A percentile compares a stretch with the other conserved stretches of the same genome.
These are phyloP conservation scores for Alternaria ventricosa DNA, from an alignment of 2,329 filamentous ascomycete species.

Conservation along the genomic window DNA sequence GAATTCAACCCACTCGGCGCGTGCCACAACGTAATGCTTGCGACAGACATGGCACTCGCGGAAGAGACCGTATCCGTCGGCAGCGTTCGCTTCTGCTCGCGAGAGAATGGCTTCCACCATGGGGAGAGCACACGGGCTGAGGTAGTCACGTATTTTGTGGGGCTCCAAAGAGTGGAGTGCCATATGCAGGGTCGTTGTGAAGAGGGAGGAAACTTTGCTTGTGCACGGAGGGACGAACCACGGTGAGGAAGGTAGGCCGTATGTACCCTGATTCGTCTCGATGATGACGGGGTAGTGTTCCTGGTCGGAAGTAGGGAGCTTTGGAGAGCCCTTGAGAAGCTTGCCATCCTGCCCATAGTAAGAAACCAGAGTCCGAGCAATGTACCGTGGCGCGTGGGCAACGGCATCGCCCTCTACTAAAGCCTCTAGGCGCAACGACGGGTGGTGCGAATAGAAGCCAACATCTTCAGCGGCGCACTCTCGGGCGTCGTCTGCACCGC, in stretches of 20 bases:
- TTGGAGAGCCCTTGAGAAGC: conserved; percentile 19
- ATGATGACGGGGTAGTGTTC: conserved; percentile 22
- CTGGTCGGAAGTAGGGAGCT: conserved; percentile 5
- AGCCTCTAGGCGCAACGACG: not conserved
- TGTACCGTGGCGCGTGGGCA: conserved; percentile 12
- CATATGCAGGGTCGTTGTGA: conserved; percentile 20
- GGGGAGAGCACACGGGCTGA: not conserved
- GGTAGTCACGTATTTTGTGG: not conserved
- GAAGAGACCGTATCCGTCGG: conserved; percentile 23
- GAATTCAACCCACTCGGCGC: conserved; percentile 44
- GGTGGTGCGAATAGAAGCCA: conserved; percentile 21
- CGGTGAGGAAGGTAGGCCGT: conserved; percentile 18
- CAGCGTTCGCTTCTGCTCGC: conserved; percentile 19
- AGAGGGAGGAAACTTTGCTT: conserved; percentile 20
- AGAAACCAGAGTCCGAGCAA: conserved; percentile 25
- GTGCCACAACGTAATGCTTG: conserved; percentile 34
- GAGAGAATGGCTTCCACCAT: conserved; percentile 19
- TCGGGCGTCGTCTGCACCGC: not conserved
- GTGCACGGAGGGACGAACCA: conserved; percentile 24
- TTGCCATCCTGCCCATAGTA: conserved; percentile 32
- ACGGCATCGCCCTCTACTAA: not conserved
- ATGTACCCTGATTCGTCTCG: conserved; percentile 24
- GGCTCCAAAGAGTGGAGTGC: conserved; percentile 12
- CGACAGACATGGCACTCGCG: conserved; percentile 36
- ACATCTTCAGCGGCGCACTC: not conserved